Evolutionary conservation across 192 early-diverging fungal genomes (phyloP).

Genomic region (Entomortierella parvispora): DNA sequence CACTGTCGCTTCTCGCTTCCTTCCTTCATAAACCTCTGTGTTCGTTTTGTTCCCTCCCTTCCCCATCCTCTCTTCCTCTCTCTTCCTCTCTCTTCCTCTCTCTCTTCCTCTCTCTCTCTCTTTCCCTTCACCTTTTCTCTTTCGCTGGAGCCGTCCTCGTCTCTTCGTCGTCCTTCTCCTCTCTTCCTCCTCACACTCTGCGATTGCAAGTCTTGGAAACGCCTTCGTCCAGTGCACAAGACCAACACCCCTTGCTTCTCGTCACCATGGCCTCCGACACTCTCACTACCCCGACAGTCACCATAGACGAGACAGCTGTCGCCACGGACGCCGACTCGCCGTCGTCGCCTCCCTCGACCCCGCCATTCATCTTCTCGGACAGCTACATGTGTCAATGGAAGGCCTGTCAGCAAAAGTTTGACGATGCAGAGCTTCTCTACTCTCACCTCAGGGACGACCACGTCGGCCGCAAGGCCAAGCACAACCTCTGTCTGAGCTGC

Average conservation of each 20-base stretch:
- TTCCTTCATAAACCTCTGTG: neutral
- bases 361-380: constrained; percentile 45
- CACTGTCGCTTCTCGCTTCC: too few relatives aligned
- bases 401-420: constrained; percentile 62
- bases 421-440: constrained; percentile 87
- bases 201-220: too few relatives aligned
- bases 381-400: constrained; percentile 60
- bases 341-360: constrained; percentile 12
- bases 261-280: too few relatives aligned
- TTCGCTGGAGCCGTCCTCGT: too few relatives aligned
- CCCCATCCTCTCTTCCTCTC: neutral
- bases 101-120: too few relatives aligned
- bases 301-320: neutral
- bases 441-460: constrained; percentile 88
- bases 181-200: too few relatives aligned
- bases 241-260: too few relatives aligned
- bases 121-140: too few relatives aligned
- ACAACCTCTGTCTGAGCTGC: constrained; percentile 90
- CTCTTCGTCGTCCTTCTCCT: too few relatives aligned
- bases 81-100: neutral
- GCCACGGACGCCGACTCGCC: neutral
- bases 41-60: neutral
- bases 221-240: too few relatives aligned
- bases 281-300: too few relatives aligned
- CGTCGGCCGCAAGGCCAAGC: constrained; percentile 88